phyloP scores from a whole-genome alignment of 2,329 filamentous ascomycete species.

The Nannizziopsis arthrosporioides region DNA sequence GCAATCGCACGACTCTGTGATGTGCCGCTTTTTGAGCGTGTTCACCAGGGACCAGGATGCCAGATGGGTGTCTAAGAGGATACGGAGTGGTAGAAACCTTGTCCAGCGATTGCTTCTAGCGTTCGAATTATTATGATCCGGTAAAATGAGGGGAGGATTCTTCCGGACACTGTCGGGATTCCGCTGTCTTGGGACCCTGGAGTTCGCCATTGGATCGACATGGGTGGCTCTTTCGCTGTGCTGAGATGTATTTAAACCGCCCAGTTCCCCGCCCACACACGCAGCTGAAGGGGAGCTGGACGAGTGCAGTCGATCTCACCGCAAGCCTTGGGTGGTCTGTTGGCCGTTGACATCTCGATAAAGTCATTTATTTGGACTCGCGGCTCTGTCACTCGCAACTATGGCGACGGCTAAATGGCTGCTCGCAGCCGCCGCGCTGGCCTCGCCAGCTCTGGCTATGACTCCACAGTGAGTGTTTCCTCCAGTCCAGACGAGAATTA shows the following conservation, averaged over 20 bases:
- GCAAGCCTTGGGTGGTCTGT: background rate
- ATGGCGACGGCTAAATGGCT: conserved; percentile 18
- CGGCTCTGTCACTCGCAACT: conserved; percentile 8
- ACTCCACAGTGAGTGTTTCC: conserved; percentile 18
- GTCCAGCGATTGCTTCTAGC: conserved; percentile 1
- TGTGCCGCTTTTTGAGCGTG: background rate
- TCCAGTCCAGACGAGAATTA: background rate
- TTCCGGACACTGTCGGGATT: conserved; percentile 7
- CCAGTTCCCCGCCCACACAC: background rate
- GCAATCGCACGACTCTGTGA: no score
- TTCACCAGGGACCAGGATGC: conserved; percentile 1
- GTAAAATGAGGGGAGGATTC: conserved; percentile 8
- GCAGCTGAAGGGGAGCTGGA: background rate
- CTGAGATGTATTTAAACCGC: conserved; percentile 6
- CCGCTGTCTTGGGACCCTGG: conserved; percentile 5
- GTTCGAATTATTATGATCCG: background rate
- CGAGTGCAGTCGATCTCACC: conserved; percentile 8
- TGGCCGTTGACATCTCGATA: conserved; percentile 7
- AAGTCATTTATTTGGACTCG: conserved; percentile 9
- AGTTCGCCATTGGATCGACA: conserved; percentile 1
- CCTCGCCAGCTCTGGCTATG: conserved; percentile 18
- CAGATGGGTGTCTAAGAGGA: background rate
- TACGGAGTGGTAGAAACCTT: conserved; percentile 4
- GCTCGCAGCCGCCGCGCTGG: conserved; percentile 17
- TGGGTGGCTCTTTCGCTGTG: conserved; percentile 2